These are phyloP conservation scores for Naganishia liquefaciens DNA, from an alignment of 1,284 basidiomycete genomes.

Conservation along the genomic window DNA sequence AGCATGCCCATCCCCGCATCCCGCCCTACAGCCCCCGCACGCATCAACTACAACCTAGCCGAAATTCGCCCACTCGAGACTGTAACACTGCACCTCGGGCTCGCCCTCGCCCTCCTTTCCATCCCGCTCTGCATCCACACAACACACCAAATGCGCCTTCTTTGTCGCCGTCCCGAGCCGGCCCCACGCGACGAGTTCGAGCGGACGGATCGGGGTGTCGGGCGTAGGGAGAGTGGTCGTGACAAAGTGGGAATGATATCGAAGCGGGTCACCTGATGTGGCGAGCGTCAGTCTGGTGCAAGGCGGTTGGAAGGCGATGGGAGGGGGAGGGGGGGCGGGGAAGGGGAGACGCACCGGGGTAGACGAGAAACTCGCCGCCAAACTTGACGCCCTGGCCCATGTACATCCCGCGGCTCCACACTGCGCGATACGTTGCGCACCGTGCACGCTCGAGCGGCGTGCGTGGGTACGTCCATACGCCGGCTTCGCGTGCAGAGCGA, in stretches of 20 bases:
- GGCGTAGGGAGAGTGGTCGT: slow-evolving; percentile 74
- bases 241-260: slow-evolving; percentile 96
- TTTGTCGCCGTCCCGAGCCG: slow-evolving; percentile 95
- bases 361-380: slow-evolving; percentile 92
- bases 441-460: slow-evolving; percentile 67
- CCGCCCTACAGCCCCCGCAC: too few relatives aligned
- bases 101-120: slow-evolving; percentile 51
- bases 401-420: slow-evolving; percentile 79
- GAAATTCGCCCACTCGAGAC: slow-evolving; percentile 89
- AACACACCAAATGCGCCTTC: slow-evolving; percentile 89
- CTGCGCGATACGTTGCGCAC: slow-evolving; percentile 73
- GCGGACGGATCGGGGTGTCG: slow-evolving; percentile 66
- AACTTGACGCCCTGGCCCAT: slow-evolving; percentile 88
- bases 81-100: slow-evolving; percentile 73
- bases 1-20: too few relatives aligned
- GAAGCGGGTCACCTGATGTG: slow-evolving; percentile 78
- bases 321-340: neutral
- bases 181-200: slow-evolving; percentile 93
- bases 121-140: slow-evolving; percentile 68
- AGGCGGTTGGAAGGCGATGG: too few relatives aligned
- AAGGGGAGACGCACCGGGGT: slow-evolving; percentile 69
- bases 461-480: slow-evolving; percentile 74
- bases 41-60: slow-evolving; percentile 58
- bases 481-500: slow-evolving; percentile 63
- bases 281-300: neutral